Base-by-base conservation (phyloP, 495 filamentous ascomycete species). In the Podospora pseudocomata region DNA sequence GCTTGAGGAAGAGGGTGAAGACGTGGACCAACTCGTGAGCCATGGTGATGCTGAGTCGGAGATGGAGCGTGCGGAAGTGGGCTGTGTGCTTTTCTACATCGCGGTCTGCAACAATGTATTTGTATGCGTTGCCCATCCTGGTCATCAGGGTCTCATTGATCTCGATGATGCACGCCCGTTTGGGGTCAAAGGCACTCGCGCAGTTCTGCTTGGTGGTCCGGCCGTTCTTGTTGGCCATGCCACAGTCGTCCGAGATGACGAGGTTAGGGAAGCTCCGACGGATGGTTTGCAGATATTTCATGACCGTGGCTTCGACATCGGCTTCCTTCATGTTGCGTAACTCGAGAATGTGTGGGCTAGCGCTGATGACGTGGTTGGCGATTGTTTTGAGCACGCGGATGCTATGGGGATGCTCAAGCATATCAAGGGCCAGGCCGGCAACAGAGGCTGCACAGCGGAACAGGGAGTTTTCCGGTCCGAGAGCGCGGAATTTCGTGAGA, bases 1-100 rank as follows among this genome's bases (percentile, higher is more conserved):
- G 34, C 15, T 9, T 18, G 19, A 67, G 34, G 18, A 18, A 67
- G 2, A 53, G 57, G 26, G 32, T 55, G 58, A 18, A 67, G 2
- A 67, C 23, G n/a, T 67, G 65, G 13, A 67, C 65, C 4, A 67
- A 58, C 44, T 67, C 65, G 26, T 67, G 65, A 19, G 58, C 65
- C 32, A 67, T 53, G 11, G 65, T 67, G 5, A 67, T 13, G 9
- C 56, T 30, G 15, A 62, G 65, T 18, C 65, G 19, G 2, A 67
- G 2, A 26, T 61, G 58, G 5, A 67, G 65, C n/a, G 39, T 62
- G 20, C 65, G 32, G 13, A 49, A 49, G 39, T 49, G 39, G 39
- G 39, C 39, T 5, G 39, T 16, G 2, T 49, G 7, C 13, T 11
- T 49, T 49, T 49, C 39, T 2, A 49, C 39, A 49, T 49, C 39